Evolutionary conservation across 129 eudicot species (phyloP).

Genomic region (Chrysanthemum lavandulifolium): DNA sequence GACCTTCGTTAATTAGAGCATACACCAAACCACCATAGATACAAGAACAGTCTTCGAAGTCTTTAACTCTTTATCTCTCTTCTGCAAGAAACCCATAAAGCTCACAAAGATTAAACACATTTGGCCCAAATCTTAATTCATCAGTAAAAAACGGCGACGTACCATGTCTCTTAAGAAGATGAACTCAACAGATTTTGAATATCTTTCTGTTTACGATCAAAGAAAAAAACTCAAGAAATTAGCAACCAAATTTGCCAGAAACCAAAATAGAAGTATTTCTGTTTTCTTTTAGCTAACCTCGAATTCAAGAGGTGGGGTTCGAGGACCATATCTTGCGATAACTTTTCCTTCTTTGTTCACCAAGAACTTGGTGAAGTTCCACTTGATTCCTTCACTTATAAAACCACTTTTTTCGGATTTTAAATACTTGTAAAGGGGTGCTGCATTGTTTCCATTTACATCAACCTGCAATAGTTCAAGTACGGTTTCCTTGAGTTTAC

Average conservation of each 20-base stretch:
- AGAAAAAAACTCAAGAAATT: slow-evolving; percentile 19
- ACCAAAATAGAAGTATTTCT: neutral
- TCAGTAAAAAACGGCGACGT: neutral
- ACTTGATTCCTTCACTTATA: slow-evolving; percentile 70
- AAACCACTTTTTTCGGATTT: slow-evolving; percentile 77
- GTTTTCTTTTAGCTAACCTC: slow-evolving; percentile 48
- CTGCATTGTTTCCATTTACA: slow-evolving; percentile 85
- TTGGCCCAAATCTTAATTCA: slow-evolving; percentile 14
- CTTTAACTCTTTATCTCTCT: slow-evolving; percentile 14
- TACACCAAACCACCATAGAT: slow-evolving; percentile 9
- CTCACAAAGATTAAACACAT: too few species aligned
- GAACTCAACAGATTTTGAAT: slow-evolving; percentile 50
- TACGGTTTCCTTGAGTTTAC: neutral
- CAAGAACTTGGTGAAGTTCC: slow-evolving; percentile 94
- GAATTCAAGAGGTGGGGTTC: slow-evolving; percentile 72
- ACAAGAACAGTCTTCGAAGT: neutral
- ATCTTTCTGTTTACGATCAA: slow-evolving; percentile 45
- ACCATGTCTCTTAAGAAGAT: slow-evolving; percentile 44
- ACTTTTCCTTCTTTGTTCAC: slow-evolving; percentile 82
- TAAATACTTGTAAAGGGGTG: slow-evolving; percentile 78
- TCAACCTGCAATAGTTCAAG: slow-evolving; percentile 49
- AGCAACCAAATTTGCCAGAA: neutral
- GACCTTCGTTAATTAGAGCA: neutral
- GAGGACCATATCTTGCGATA: slow-evolving; percentile 72
- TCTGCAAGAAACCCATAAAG: slow-evolving; percentile 12